Percentiles rank a stretch among this genome's conserved stretches.
Evolutionary conservation across 2,329 filamentous ascomycete genomes (phyloP).

Genomic region (Tolypocladium pustulatum): DNA sequence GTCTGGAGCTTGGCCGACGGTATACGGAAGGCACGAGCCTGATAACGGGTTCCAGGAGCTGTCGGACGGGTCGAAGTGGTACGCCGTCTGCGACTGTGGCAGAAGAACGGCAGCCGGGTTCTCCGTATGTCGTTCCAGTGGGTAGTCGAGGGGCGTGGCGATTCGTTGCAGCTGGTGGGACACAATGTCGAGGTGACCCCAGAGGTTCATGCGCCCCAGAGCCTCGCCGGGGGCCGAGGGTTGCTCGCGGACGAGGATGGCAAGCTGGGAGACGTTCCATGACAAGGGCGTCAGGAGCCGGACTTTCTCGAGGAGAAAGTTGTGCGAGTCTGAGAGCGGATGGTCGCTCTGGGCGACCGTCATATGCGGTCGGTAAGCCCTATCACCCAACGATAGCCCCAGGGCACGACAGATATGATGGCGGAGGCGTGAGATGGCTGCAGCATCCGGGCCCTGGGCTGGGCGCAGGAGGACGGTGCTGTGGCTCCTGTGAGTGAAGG

Average conservation of each 20-base stretch:
- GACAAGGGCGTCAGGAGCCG: slow-evolving; percentile 32
- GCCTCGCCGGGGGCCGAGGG: slow-evolving; percentile 12
- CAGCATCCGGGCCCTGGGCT: background rate
- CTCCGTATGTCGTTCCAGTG: background rate
- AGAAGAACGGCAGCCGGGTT: background rate
- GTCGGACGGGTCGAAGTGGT: background rate
- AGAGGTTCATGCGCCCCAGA: slow-evolving; percentile 42
- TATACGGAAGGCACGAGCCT: background rate
- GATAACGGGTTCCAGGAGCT: background rate
- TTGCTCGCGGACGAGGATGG: slow-evolving; percentile 42
- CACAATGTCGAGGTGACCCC: slow-evolving; percentile 36
- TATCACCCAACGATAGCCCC: slow-evolving; percentile 12
- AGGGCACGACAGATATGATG: slow-evolving; percentile 24
- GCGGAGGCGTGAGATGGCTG: slow-evolving; percentile 22
- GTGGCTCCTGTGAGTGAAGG: slow-evolving; percentile 37
- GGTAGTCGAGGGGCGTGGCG: background rate
- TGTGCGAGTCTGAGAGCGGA: slow-evolving; percentile 29
- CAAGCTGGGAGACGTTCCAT: slow-evolving; percentile 38
- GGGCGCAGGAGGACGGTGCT: slow-evolving; percentile 38
- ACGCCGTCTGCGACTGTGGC: background rate
- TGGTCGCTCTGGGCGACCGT: slow-evolving; percentile 50
- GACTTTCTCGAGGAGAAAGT: slow-evolving; percentile 42
- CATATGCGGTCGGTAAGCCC: slow-evolving; percentile 35
- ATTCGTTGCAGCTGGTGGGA: slow-evolving; percentile 2
- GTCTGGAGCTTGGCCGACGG: background rate